A percentile compares a stretch with the other conserved stretches of the same genome.
Conservation (phyloP, 192 early-diverging fungal genomes). For the Spizellomyces punctatus region DNA sequence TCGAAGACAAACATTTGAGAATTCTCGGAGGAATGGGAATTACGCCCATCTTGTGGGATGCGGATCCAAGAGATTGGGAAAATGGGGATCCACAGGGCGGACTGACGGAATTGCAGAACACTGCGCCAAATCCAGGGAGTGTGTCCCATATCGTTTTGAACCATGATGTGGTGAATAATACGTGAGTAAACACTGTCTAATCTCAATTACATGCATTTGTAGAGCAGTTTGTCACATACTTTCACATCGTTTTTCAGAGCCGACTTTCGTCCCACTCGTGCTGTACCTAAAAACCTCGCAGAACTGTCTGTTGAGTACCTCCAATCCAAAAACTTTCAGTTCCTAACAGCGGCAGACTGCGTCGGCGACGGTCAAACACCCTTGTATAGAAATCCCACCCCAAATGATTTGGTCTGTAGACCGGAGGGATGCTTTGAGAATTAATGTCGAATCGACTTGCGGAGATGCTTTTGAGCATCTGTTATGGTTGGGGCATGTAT, state of each 20-base stretch:
- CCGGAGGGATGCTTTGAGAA: neutral
- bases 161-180: neutral
- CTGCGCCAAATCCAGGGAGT: neutral
- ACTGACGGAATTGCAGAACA: neutral
- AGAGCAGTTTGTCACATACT: no score
- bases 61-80: neutral
- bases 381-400: neutral
- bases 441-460: neutral
- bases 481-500: no score
- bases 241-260: neutral
- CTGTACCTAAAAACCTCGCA: neutral
- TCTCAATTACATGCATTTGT: no score
- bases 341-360: neutral
- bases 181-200: neutral
- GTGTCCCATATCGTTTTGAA: conserved; percentile 1
- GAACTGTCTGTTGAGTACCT: neutral
- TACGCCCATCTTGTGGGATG: neutral
- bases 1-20: neutral
- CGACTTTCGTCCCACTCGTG: neutral
- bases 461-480: no score
- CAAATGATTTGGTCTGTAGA: conserved; percentile 2
- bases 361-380: neutral
- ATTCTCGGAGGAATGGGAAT: neutral
- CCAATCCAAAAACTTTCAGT: conserved; percentile 1
- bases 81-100: neutral